Conservation (phyloP, 805 yeast species). For the Candida namnaoensis region DNA sequence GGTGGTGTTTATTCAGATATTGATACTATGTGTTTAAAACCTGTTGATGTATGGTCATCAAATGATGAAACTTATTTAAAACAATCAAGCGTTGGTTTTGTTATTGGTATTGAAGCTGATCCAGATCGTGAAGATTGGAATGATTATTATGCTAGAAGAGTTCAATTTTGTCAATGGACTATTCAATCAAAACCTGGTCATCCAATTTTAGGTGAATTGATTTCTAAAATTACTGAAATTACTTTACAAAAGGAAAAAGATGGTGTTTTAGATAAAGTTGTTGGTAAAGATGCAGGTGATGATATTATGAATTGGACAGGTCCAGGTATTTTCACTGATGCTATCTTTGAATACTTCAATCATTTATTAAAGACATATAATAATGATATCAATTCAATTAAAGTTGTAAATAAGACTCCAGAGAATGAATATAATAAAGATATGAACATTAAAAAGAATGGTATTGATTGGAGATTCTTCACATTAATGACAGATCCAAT, state of each 20-base stretch:
- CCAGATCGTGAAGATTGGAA: slow-evolving; percentile 95
- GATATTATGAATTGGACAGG: slow-evolving; percentile 95
- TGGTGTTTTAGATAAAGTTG: slow-evolving; percentile 36
- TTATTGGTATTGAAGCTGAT: slow-evolving; percentile 92
- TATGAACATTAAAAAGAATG: slow-evolving; percentile 17
- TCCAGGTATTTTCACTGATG: slow-evolving; percentile 91
- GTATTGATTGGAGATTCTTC: slow-evolving; percentile 55
- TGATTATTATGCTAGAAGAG: slow-evolving; percentile 85
- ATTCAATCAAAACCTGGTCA: slow-evolving; percentile 86
- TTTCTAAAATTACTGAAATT: slow-evolving; percentile 67
- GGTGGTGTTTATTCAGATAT: slow-evolving; percentile 94
- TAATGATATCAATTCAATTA: not conserved
- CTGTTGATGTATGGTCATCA: slow-evolving; percentile 65
- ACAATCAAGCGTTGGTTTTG: slow-evolving; percentile 51
- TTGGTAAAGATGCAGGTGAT: slow-evolving; percentile 59
- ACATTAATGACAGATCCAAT: slow-evolving; percentile 49
- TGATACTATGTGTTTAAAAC: slow-evolving; percentile 73
- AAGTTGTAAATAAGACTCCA: slow-evolving; percentile 9
- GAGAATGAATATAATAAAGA: slow-evolving; percentile 19
- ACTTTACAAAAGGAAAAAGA: slow-evolving; percentile 48
- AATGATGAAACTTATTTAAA: slow-evolving; percentile 12
- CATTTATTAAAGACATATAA: slow-evolving; percentile 29
- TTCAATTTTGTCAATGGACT: slow-evolving; percentile 97
- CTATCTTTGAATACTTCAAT: slow-evolving; percentile 71
- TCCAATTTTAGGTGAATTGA: slow-evolving; percentile 76